phyloP scores from a whole-genome alignment of 2,329 filamentous ascomycete species.

The Fusarium newnesense region DNA sequence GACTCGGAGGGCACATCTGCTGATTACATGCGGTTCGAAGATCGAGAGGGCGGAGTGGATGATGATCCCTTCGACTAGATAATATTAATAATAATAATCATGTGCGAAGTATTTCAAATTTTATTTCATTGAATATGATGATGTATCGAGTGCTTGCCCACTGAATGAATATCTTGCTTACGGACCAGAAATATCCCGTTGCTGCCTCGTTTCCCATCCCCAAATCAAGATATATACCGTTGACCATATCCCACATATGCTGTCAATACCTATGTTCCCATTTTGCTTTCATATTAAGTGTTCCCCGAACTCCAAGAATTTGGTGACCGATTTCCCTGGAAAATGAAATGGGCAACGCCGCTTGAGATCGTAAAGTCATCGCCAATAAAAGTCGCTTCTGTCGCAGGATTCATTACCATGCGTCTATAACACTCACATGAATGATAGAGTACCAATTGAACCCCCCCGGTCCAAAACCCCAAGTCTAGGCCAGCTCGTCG shows the following conservation, averaged over 20 bases:
- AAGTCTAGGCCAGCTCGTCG: constrained; percentile 34
- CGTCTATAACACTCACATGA: constrained; percentile 6
- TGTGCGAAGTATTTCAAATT: background rate
- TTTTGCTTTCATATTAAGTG: background rate
- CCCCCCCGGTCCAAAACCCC: background rate
- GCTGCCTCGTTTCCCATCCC: background rate
- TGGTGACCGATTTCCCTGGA: background rate
- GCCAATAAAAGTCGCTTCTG: constrained; percentile 3
- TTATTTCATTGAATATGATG: background rate
- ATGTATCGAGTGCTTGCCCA: background rate
- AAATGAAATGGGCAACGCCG: constrained; percentile 6
- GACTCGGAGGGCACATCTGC: constrained; percentile 55
- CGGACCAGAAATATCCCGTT: background rate
- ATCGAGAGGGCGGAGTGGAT: constrained; percentile 73
- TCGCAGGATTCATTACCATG: background rate
- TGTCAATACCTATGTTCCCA: constrained; percentile 11
- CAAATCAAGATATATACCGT: background rate
- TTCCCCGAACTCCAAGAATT: constrained; percentile 10
- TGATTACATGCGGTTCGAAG: constrained; percentile 81
- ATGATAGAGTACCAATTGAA: background rate
- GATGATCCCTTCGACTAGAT: constrained; percentile 61
- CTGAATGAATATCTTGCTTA: background rate
- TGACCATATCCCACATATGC: background rate
- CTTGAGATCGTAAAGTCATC: background rate
- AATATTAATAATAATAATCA: constrained; percentile 3